Conservation (phyloP, 129 eudicot genomes). For the Daucus carota region DNA sequence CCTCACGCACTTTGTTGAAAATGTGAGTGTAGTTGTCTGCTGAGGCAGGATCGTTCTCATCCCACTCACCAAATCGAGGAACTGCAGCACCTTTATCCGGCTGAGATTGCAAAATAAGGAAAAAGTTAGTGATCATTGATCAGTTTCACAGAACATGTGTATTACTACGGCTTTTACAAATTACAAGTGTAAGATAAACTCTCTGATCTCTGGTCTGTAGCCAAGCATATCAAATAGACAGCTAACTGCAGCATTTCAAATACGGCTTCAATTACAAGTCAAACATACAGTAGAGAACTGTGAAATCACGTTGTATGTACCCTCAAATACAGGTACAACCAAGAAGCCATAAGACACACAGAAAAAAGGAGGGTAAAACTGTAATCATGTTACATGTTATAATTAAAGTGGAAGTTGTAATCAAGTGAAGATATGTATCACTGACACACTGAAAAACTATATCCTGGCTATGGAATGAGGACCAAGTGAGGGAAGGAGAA, state of each 20-base stretch:
- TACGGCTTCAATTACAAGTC: not conserved
- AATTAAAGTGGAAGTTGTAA: not conserved
- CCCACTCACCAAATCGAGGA: conserved; percentile 85
- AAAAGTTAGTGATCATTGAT: not conserved
- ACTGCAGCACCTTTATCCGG: conserved; percentile 72
- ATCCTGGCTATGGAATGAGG: not conserved
- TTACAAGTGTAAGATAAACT: not conserved
- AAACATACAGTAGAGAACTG: not conserved
- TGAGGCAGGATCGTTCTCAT: conserved; percentile 58
- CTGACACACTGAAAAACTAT: not conserved
- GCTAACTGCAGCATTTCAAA: not conserved
- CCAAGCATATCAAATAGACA: not conserved
- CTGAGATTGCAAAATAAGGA: conserved; percentile 21
- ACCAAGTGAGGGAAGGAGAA: not conserved
- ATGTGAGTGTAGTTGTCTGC: conserved; percentile 70
- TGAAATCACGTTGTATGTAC: not conserved
- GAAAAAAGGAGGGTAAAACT: not conserved
- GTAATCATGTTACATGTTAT: not conserved
- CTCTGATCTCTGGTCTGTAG: not conserved
- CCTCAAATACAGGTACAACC: not conserved
- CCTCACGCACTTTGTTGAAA: conserved; percentile 58
- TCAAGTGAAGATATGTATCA: not conserved
- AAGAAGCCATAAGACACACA: not conserved
- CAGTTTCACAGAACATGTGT: too few species aligned
- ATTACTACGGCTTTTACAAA: not conserved